These are phyloP conservation scores for Tulasnella sp. DNA, from an alignment of 768 basidiomycete species.

Conservation along the genomic window DNA sequence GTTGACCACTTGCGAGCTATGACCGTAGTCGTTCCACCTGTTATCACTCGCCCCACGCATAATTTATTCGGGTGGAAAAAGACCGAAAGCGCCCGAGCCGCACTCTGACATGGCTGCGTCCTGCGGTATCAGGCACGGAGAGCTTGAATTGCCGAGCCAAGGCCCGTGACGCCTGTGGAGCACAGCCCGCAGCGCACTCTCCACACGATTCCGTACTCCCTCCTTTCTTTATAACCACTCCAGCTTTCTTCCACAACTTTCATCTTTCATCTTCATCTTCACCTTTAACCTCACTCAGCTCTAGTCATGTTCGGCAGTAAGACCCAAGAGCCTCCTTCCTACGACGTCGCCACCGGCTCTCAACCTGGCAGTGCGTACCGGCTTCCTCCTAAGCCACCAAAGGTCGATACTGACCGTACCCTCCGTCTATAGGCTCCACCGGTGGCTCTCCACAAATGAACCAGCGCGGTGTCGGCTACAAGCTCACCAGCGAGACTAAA, in stretches of 20 bases:
- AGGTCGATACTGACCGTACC: background rate
- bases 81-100: too few species aligned
- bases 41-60: too few species aligned
- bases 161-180: background rate
- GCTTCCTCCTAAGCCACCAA: background rate
- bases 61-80: too few species aligned
- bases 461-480: background rate
- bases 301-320: background rate
- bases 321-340: conserved; percentile 11
- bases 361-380: background rate
- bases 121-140: too few species aligned
- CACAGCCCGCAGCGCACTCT: background rate
- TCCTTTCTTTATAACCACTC: background rate
- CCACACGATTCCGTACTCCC: background rate
- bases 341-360: conserved; percentile 3
- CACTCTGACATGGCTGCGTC: too few species aligned
- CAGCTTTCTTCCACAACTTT: background rate
- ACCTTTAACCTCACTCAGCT: background rate
- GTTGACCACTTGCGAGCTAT: too few species aligned
- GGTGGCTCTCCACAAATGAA: background rate
- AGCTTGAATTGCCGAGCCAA: background rate
- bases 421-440: background rate
- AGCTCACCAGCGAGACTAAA: background rate
- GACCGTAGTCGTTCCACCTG: too few species aligned
- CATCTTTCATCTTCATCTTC: background rate